These are phyloP conservation scores for Sugiyamaella paludigena DNA, from an alignment of 1,139 yeast species.

Conservation along the genomic window DNA sequence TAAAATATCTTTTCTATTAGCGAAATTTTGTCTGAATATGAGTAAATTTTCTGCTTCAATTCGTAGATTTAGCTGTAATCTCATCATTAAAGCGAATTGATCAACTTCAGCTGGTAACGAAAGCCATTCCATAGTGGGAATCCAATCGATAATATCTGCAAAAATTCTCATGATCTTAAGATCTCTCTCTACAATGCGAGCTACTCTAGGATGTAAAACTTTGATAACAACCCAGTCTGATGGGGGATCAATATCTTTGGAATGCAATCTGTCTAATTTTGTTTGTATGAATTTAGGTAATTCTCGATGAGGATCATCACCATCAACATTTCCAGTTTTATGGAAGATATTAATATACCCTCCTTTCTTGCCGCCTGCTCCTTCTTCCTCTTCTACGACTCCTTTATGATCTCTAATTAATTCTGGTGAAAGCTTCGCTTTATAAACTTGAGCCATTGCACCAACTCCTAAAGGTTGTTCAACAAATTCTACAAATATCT, in stretches of 20 bases:
- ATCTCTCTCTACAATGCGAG: constrained; percentile 70
- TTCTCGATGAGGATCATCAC: not conserved
- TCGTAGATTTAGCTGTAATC: constrained; percentile 80
- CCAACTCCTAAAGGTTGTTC: constrained; percentile 88
- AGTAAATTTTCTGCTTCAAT: constrained; percentile 82
- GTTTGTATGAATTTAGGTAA: constrained; percentile 10
- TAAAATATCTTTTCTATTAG: constrained; percentile 54
- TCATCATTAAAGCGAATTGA: constrained; percentile 83
- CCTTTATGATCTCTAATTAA: constrained; percentile 12
- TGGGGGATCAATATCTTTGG: constrained; percentile 34
- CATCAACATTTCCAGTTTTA: not conserved
- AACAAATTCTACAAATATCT: constrained; percentile 76
- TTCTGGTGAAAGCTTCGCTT: constrained; percentile 53
- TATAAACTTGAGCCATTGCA: constrained; percentile 94
- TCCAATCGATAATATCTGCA: constrained; percentile 61
- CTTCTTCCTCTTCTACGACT: not conserved
- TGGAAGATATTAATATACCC: not conserved
- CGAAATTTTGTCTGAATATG: constrained; percentile 64
- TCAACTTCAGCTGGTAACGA: constrained; percentile 92
- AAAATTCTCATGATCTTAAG: constrained; percentile 77
- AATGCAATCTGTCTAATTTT: constrained; percentile 13
- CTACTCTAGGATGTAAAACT: constrained; percentile 87
- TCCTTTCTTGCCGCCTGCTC: not conserved
- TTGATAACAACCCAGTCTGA: constrained; percentile 78
- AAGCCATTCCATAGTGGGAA: constrained; percentile 98